Evolutionary conservation across 495 filamentous ascomycete genomes (phyloP).

Genomic region (Hypoxylon crocopeplum): DNA sequence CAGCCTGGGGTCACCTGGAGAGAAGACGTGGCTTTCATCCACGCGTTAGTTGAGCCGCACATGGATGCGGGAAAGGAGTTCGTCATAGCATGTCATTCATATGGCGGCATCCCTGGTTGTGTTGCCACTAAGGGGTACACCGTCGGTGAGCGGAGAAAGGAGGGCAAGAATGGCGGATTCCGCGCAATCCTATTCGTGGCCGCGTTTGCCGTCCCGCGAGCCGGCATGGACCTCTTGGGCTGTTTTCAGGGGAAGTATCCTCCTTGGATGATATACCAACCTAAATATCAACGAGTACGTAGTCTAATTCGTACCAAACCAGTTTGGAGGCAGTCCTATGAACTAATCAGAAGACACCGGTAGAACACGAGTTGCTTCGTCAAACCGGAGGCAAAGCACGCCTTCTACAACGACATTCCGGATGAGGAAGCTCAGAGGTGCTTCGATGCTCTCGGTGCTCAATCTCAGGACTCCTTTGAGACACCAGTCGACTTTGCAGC

Average conservation of each 20-base stretch:
- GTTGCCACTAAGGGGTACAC: constrained; percentile 32
- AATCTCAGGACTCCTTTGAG: constrained; percentile 21
- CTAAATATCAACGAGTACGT: no score
- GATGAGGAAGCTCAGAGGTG: constrained; percentile 12
- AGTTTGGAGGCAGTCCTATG: no score
- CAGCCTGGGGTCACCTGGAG: constrained; percentile 18
- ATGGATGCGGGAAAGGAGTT: constrained; percentile 39
- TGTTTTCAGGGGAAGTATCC: constrained; percentile 12
- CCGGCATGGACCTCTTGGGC: constrained; percentile 6
- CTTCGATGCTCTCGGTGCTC: constrained; percentile 11
- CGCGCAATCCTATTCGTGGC: constrained; percentile 45
- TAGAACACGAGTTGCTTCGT: constrained; percentile 15
- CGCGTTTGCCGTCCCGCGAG: constrained; percentile 7
- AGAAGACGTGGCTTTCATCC: constrained; percentile 32
- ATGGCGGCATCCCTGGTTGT: constrained; percentile 35
- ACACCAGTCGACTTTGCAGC: constrained; percentile 9
- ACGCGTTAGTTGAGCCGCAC: constrained; percentile 29
- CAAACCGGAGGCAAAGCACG: constrained; percentile 10
- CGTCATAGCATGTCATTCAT: constrained; percentile 38
- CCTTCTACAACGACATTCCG: constrained; percentile 24
- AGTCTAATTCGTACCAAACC: no score
- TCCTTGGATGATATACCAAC: constrained; percentile 9
- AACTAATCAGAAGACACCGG: not conserved
- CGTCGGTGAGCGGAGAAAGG: constrained; percentile 34
- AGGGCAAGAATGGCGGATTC: constrained; percentile 44